These are phyloP conservation scores for Gossypium longicalyx DNA, from an alignment of 345 rosid genomes.

Conservation along the genomic window DNA sequence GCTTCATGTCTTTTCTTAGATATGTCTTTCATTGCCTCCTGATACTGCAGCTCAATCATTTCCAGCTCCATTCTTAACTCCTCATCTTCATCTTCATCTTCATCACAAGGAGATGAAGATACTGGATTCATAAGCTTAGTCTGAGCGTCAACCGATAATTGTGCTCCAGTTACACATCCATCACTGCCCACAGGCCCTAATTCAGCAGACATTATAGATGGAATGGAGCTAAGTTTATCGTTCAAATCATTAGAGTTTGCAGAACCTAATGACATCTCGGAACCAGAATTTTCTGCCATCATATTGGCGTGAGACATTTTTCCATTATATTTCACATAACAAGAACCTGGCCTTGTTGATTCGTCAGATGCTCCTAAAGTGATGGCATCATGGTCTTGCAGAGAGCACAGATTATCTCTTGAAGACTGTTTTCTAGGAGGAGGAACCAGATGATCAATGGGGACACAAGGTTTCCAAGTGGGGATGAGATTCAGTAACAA, in stretches of 20 bases:
- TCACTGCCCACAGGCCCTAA: constrained; percentile 20
- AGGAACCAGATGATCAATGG: constrained; percentile 38
- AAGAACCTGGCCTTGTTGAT: constrained; percentile 12
- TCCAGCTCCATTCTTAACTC: constrained; percentile 46
- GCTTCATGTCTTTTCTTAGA: constrained; percentile 60
- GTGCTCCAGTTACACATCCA: constrained; percentile 3
- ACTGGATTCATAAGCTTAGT: constrained; percentile 15
- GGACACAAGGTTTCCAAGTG: constrained; percentile 47
- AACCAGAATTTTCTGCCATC: constrained; percentile 27
- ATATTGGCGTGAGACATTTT: constrained; percentile 4
- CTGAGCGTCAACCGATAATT: constrained; percentile 7
- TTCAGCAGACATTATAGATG: constrained; percentile 30
- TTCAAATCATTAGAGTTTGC: constrained; percentile 39
- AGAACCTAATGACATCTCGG: constrained; percentile 39
- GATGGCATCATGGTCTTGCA: constrained; percentile 12
- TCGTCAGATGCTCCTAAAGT: constrained; percentile 24
- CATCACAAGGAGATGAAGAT: constrained; percentile 5
- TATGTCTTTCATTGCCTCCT: constrained; percentile 52
- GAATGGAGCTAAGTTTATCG: constrained; percentile 26
- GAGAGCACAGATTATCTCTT: constrained; percentile 21
- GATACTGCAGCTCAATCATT: constrained; percentile 56
- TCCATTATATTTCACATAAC: constrained; percentile 25
- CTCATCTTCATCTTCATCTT: constrained; percentile 39
- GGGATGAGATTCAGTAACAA: constrained; percentile 57
- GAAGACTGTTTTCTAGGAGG: constrained; percentile 29